A percentile compares a stretch with the other conserved stretches of the same genome.
These are phyloP conservation scores for Sporothrix brunneoviolacea DNA, from an alignment of 2,329 filamentous ascomycete genomes.

Conservation along the genomic window DNA sequence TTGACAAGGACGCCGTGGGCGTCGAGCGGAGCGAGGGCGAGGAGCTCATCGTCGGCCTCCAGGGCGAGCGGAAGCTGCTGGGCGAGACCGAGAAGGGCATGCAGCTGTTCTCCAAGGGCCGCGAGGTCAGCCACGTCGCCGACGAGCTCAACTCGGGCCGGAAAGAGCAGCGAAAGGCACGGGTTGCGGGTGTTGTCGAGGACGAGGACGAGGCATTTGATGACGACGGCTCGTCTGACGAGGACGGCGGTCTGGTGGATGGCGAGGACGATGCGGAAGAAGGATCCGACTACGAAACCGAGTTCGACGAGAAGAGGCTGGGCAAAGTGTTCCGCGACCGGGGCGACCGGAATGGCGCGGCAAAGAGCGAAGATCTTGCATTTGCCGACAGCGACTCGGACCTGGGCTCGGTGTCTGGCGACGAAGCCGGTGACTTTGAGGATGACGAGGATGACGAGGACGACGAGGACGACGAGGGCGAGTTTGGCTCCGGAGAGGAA, in stretches of 20 bases:
- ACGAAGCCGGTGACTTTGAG: conserved; percentile 48
- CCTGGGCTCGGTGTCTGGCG: conserved; percentile 72
- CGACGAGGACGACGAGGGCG: too few species aligned
- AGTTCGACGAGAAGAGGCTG: conserved; percentile 53
- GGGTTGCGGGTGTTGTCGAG: conserved; percentile 55
- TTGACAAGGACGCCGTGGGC: conserved; percentile 59
- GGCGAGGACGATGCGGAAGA: conserved; percentile 37
- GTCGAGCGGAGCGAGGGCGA: conserved; percentile 86
- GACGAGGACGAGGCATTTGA: conserved; percentile 40
- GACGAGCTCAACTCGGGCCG: conserved; percentile 56
- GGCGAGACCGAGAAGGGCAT: conserved; percentile 78
- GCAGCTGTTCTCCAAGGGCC: conserved; percentile 75
- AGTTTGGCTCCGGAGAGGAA: too few species aligned
- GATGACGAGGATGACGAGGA: conserved; percentile 44
- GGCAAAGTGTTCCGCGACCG: conserved; percentile 55
- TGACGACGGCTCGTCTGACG: conserved; percentile 47
- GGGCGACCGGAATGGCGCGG: conserved; percentile 41
- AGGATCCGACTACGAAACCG: conserved; percentile 45
- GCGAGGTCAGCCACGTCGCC: conserved; percentile 54
- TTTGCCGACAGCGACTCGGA: conserved; percentile 98
- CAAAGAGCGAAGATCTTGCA: conserved; percentile 66
- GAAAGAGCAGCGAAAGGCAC: conserved; percentile 50
- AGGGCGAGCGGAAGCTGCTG: conserved; percentile 72
- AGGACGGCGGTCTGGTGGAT: conserved; percentile 35
- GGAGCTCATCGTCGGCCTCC: conserved; percentile 85